Conservation (phyloP, 2,329 filamentous ascomycete species). For the Chaetomium sp. region DNA sequence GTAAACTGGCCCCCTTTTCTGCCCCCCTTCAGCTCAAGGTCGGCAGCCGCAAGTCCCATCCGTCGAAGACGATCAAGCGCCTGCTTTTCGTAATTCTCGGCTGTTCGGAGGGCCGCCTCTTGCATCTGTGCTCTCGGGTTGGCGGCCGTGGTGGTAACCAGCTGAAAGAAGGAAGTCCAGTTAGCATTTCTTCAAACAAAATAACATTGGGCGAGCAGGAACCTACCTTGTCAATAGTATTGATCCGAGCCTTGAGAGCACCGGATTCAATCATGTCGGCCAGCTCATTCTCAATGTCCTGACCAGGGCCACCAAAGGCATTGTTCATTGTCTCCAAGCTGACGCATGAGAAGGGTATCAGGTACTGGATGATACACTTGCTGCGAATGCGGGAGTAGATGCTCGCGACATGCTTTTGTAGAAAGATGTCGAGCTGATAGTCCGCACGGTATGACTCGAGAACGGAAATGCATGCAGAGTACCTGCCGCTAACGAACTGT, state of each 20-base stretch:
- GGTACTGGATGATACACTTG: constrained; percentile 91
- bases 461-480: constrained; percentile 74
- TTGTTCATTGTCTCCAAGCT: constrained; percentile 71
- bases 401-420: constrained; percentile 63
- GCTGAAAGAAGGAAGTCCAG: constrained; percentile 32
- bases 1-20: constrained; percentile 7
- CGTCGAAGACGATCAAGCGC: constrained; percentile 70
- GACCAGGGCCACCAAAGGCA: constrained; percentile 61
- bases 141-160: constrained; percentile 65
- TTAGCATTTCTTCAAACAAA: background rate
- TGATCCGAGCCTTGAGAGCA: constrained; percentile 70
- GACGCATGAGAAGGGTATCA: constrained; percentile 82
- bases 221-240: constrained; percentile 68
- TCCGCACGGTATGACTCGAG: constrained; percentile 76
- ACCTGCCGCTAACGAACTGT: constrained; percentile 85
- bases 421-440: constrained; percentile 83
- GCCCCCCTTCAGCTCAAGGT: constrained; percentile 58
- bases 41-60: constrained; percentile 68
- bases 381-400: constrained; percentile 72
- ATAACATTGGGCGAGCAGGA: background rate
- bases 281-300: constrained; percentile 67
- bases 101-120: constrained; percentile 57
- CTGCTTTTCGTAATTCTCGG: constrained; percentile 66
- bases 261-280: constrained; percentile 68
- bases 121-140: constrained; percentile 67